Percentiles rank a stretch among this genome's conserved stretches.
phyloP scores from a whole-genome alignment of 257 asterid genomes.

The Fraxinus americana region DNA sequence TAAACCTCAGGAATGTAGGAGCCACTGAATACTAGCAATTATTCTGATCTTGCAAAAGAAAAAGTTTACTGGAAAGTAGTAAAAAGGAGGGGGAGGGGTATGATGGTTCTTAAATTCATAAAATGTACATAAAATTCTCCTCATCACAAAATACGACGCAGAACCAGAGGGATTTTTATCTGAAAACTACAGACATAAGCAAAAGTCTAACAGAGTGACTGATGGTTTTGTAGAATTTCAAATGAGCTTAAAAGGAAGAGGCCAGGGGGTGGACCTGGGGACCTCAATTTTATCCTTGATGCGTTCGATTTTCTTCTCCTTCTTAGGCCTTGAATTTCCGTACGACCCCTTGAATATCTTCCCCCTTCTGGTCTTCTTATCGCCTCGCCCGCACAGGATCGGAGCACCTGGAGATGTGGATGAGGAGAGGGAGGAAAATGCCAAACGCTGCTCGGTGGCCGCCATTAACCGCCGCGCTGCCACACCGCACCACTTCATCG shows the following conservation, averaged over 20 bases:
- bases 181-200: background rate
- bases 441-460: conserved; percentile 26
- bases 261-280: conserved; percentile 96
- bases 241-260: conserved; percentile 87
- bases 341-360: conserved; percentile 83
- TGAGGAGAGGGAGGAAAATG: conserved; percentile 40
- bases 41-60: conserved; percentile 10
- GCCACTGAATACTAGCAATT: background rate
- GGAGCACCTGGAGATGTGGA: conserved; percentile 41
- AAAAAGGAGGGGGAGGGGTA: background rate
- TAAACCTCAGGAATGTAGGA: background rate
- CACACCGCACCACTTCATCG: background rate
- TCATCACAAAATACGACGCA: background rate
- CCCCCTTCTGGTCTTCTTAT: conserved; percentile 78
- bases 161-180: background rate
- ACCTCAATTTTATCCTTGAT: conserved; percentile 83
- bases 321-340: conserved; percentile 76
- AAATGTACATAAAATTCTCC: background rate
- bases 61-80: background rate
- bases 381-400: conserved; percentile 73
- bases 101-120: background rate
- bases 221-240: conserved; percentile 23
- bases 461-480: background rate
- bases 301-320: conserved; percentile 71
- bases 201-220: conserved; percentile 14